Percentiles rank a stretch among this genome's conserved stretches.
Evolutionary conservation across 2,329 filamentous ascomycete genomes (phyloP).

Genomic region (Diplodia sapinea): DNA sequence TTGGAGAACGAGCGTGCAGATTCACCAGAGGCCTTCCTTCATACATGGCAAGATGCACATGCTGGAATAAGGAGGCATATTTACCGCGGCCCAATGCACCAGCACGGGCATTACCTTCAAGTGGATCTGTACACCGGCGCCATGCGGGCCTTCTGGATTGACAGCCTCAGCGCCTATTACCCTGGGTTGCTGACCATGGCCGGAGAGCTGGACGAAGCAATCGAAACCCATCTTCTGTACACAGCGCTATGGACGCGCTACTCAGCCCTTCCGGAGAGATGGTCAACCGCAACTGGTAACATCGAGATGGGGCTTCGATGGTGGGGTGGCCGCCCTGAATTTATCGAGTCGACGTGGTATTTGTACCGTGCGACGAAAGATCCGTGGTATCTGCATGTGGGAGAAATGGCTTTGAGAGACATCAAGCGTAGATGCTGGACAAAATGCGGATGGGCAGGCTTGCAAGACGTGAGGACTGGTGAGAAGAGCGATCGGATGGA

Average conservation of each 20-base stretch:
- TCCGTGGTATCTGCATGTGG: conserved; percentile 94
- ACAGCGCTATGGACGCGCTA: conserved; percentile 95
- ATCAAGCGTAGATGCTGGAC: conserved; percentile 89
- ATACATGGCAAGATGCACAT: conserved; percentile 84
- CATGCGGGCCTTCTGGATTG: conserved; percentile 89
- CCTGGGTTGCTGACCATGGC: conserved; percentile 85
- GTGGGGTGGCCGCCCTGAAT: conserved; percentile 96
- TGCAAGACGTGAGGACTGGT: conserved; percentile 66
- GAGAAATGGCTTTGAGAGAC: conserved; percentile 92
- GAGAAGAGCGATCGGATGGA: conserved; percentile 96
- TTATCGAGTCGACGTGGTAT: conserved; percentile 96
- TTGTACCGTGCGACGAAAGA: conserved; percentile 93
- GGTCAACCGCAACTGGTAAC: conserved; percentile 82
- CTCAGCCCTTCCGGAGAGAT: conserved; percentile 90
- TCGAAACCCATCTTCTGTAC: conserved; percentile 86
- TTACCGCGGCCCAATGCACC: conserved; percentile 74
- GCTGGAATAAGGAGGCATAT: conserved; percentile 87
- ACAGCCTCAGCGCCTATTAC: conserved; percentile 94
- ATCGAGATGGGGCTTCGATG: conserved; percentile 88
- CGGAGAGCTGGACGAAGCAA: conserved; percentile 88
- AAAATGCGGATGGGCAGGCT: conserved; percentile 88
- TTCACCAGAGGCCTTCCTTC: conserved; percentile 77
- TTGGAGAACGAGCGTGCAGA: conserved; percentile 62
- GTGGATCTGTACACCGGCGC: conserved; percentile 88
- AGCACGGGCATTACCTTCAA: conserved; percentile 92